phyloP scores from a whole-genome alignment of 345 rosid species.

The Camelina hispida region DNA sequence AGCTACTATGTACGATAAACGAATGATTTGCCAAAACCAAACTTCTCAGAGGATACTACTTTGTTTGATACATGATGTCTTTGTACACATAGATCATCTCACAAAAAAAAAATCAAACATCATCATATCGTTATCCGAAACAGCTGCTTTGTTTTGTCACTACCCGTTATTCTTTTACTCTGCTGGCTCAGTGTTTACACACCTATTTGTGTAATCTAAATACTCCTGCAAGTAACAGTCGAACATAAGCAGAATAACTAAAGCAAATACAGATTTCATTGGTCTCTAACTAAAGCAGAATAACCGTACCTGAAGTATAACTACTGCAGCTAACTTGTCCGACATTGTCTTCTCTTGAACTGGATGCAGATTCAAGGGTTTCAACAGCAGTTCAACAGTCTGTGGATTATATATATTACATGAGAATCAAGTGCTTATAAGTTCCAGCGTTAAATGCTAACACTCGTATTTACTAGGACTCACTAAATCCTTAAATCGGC shows the following conservation, averaged over 20 bases:
- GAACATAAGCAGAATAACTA: constrained; percentile 12
- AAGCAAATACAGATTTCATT: neutral
- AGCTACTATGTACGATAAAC: constrained; percentile 3
- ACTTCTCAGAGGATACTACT: neutral
- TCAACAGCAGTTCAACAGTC: constrained; percentile 65
- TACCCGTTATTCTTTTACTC: constrained; percentile 22
- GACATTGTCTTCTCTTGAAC: constrained; percentile 59
- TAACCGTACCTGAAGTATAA: constrained; percentile 79
- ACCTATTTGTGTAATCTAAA: constrained; percentile 64
- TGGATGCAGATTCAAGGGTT: constrained; percentile 67
- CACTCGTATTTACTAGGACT: neutral
- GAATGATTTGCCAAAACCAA: constrained; percentile 5
- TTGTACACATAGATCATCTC: constrained; percentile 16
- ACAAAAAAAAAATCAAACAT: constrained; percentile 3
- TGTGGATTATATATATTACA: constrained; percentile 41
- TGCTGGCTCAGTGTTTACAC: constrained; percentile 40
- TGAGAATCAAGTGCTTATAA: neutral
- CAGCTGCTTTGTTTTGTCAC: neutral
- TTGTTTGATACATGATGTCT: constrained; percentile 7
- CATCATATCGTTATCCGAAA: constrained; percentile 9
- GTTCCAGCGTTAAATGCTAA: neutral
- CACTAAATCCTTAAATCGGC: neutral
- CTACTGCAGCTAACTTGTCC: constrained; percentile 91
- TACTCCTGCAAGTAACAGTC: constrained; percentile 60
- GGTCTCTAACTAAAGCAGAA: constrained; percentile 13